Evolutionary conservation across 106 monocot species (phyloP).

Genomic region (Narthecium ossifragum): DNA sequence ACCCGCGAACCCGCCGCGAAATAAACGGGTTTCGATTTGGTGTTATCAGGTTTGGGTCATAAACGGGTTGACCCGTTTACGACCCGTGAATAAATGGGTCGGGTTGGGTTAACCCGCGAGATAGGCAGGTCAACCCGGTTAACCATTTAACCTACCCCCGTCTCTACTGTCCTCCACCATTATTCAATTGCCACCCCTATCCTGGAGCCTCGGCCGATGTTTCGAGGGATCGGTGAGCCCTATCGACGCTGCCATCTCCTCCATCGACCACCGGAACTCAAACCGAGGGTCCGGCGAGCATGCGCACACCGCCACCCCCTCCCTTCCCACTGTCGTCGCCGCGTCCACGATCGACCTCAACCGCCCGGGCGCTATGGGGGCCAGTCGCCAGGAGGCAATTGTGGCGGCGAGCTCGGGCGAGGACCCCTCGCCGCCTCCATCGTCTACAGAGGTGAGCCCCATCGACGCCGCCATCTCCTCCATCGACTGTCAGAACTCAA

Average conservation of each 20-base stretch:
- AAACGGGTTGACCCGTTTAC: no score
- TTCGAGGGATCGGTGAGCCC: conserved; percentile 10
- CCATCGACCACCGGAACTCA: conserved; percentile 65
- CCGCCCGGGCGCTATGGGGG: conserved; percentile 41
- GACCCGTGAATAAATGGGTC: no score
- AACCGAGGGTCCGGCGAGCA: conserved; percentile 53
- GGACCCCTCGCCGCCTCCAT: conserved; percentile 22
- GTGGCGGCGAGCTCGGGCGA: conserved; percentile 41
- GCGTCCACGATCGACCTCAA: conserved; percentile 46
- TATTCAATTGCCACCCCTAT: no score
- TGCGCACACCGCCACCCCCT: conserved; percentile 40
- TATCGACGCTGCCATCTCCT: conserved; percentile 60
- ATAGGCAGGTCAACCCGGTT: no score
- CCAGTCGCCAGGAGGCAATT: conserved; percentile 50
- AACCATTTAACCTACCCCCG: no score
- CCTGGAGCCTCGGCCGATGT: conserved; percentile 31
- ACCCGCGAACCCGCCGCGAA: no score
- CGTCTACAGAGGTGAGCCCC: conserved; percentile 9
- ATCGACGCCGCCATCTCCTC: conserved; percentile 66
- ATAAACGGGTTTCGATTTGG: no score
- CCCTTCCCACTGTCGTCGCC: conserved; percentile 6
- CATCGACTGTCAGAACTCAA: conserved; percentile 58
- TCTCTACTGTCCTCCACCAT: no score
- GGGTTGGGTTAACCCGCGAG: no score
- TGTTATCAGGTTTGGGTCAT: no score